Conservation (phyloP, 108 stramenopile species). For the Nitzschia putrida region DNA sequence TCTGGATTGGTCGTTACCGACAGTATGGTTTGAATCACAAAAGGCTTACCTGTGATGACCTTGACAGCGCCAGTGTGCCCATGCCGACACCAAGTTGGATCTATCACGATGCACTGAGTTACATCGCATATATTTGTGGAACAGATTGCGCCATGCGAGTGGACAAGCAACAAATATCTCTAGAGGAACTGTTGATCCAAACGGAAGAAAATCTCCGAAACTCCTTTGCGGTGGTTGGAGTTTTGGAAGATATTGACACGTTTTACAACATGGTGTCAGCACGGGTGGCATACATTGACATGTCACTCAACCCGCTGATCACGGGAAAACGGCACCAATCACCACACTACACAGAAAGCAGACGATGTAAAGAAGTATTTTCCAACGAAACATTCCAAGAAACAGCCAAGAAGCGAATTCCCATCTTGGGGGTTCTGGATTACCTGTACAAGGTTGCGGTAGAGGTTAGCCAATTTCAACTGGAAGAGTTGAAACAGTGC, state of each 20-base stretch:
- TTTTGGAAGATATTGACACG: conserved; percentile 44
- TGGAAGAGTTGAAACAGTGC: conserved; percentile 35
- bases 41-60: conserved; percentile 12
- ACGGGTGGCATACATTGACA: conserved; percentile 28
- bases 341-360: neutral
- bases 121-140: conserved; percentile 42
- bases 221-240: conserved; percentile 49
- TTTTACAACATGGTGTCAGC: conserved; percentile 50
- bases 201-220: conserved; percentile 43
- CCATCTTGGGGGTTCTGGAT: conserved; percentile 18
- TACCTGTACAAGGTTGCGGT: conserved; percentile 40
- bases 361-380: conserved; percentile 10
- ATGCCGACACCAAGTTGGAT: conserved; percentile 23
- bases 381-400: conserved; percentile 14
- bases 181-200: conserved; percentile 36
- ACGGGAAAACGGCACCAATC: conserved; percentile 5
- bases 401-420: neutral
- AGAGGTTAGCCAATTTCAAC: conserved; percentile 45
- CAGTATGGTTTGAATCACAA: neutral
- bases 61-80: neutral
- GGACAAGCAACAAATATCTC: conserved; percentile 2
- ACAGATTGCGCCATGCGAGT: conserved; percentile 39
- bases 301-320: conserved; percentile 14
- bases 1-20: conserved; percentile 30
- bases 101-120: conserved; percentile 6